Conservation (phyloP, 140 eudicot genomes). For the Ambrosia hybrid region DNA sequence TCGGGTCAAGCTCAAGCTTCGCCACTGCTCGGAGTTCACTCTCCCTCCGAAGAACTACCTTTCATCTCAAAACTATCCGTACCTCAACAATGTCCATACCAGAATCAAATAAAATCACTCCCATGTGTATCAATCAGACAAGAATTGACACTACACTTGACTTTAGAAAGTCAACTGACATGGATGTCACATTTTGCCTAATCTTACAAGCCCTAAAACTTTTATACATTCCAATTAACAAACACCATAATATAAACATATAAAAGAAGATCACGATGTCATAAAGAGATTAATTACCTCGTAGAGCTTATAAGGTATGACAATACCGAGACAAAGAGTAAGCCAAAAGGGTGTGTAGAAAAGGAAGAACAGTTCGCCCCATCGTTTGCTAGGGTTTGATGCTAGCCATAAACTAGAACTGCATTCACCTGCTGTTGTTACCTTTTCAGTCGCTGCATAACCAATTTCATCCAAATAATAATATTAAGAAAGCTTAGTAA, state of each 20-base stretch:
- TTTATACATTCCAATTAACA: neutral
- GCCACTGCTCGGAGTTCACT: no score
- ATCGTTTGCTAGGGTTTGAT: conserved; percentile 82
- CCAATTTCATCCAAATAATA: conserved; percentile 1
- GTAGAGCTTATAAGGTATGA: conserved; percentile 86
- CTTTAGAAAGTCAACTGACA: neutral
- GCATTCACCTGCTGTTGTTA: conserved; percentile 10
- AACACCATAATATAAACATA: neutral
- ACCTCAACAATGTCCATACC: no score
- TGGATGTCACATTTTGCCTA: conserved; percentile 4
- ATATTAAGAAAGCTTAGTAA: no score
- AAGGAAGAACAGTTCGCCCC: conserved; percentile 88
- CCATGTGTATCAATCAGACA: neutral
- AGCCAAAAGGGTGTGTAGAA: conserved; percentile 93
- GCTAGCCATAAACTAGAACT: conserved; percentile 67
- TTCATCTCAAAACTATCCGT: no score
- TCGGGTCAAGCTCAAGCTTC: no score
- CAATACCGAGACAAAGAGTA: conserved; percentile 88
- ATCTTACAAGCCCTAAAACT: conserved; percentile 13
- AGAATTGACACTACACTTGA: neutral
- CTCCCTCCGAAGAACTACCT: no score
- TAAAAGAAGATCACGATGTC: neutral
- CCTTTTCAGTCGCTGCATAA: conserved; percentile 32
- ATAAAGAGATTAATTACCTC: conserved; percentile 44
- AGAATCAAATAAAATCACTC: no score